Conservation (phyloP, 1,284 basidiomycete genomes). For the Melampsora medusae region DNA sequence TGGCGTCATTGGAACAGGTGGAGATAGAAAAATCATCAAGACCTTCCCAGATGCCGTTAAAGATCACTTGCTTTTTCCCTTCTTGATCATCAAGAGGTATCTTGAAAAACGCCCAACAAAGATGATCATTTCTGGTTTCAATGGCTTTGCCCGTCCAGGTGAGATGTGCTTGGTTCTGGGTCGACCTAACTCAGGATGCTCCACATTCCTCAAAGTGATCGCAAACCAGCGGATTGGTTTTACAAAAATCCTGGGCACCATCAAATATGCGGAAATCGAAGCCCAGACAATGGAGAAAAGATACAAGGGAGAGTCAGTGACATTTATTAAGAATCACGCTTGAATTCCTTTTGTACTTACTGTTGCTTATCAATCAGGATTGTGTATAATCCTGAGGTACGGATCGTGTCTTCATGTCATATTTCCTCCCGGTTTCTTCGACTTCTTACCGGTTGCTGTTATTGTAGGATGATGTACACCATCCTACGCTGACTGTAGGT, state of each 20-base stretch:
- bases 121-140: conserved; percentile 37
- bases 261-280: conserved; percentile 65
- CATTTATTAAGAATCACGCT: conserved; percentile 59
- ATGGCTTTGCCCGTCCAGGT: conserved; percentile 68
- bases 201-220: conserved; percentile 55
- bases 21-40: conserved; percentile 56
- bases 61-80: conserved; percentile 63
- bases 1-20: conserved; percentile 70
- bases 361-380: conserved; percentile 1
- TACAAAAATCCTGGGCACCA: conserved; percentile 59
- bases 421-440: conserved; percentile 49
- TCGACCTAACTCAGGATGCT: conserved; percentile 55
- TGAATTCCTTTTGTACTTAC: conserved; percentile 45
- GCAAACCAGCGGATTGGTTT: conserved; percentile 53
- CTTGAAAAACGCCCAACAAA: background rate
- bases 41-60: conserved; percentile 62
- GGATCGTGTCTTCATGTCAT: conserved; percentile 48
- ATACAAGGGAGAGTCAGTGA: conserved; percentile 75
- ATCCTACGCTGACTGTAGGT: conserved; percentile 64
- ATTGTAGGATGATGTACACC: conserved; percentile 64
- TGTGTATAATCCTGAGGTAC: conserved; percentile 43
- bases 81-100: conserved; percentile 56
- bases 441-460: conserved; percentile 42
- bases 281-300: background rate
- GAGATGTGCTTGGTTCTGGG: conserved; percentile 62